Evolutionary conservation across 2,329 filamentous ascomycete species (phyloP).

Genomic region (Colletotrichum sp.): DNA sequence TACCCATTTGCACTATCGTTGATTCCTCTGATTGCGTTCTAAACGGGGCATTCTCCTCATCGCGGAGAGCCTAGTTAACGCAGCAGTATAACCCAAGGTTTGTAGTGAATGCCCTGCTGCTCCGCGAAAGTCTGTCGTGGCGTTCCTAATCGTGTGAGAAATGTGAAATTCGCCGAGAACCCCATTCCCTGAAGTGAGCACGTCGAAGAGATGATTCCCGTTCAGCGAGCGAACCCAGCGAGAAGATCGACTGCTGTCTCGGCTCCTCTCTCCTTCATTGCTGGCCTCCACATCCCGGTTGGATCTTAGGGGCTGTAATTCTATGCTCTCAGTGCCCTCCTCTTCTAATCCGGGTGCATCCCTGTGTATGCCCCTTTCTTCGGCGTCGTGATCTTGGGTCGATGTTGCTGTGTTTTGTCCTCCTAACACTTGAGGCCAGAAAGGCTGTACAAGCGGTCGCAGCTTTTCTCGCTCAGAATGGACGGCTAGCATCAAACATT

Average conservation of each 20-base stretch:
- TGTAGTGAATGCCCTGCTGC: constrained; percentile 58
- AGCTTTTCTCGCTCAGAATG: constrained; percentile 65
- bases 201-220: constrained; percentile 48
- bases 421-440: constrained; percentile 1
- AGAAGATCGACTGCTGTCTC: constrained; percentile 24
- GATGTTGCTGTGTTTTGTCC: neutral
- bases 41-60: constrained; percentile 19
- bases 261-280: neutral
- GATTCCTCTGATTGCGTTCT: constrained; percentile 18
- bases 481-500: constrained; percentile 69
- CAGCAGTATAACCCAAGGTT: constrained; percentile 59
- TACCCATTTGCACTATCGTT: constrained; percentile 8
- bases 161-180: constrained; percentile 60
- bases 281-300: constrained; percentile 2
- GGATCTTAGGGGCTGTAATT: constrained; percentile 42
- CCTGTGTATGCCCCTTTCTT: constrained; percentile 58
- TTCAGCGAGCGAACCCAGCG: constrained; percentile 6
- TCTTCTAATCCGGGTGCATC: constrained; percentile 37
- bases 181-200: constrained; percentile 60
- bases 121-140: constrained; percentile 50
- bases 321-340: constrained; percentile 49
- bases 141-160: constrained; percentile 51
- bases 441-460: constrained; percentile 39
- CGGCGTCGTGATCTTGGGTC: constrained; percentile 58
- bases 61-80: constrained; percentile 44